These are phyloP conservation scores for Herpetomonas samuelpessoai DNA, from an alignment of 208 protist species.

Conservation along the genomic window DNA sequence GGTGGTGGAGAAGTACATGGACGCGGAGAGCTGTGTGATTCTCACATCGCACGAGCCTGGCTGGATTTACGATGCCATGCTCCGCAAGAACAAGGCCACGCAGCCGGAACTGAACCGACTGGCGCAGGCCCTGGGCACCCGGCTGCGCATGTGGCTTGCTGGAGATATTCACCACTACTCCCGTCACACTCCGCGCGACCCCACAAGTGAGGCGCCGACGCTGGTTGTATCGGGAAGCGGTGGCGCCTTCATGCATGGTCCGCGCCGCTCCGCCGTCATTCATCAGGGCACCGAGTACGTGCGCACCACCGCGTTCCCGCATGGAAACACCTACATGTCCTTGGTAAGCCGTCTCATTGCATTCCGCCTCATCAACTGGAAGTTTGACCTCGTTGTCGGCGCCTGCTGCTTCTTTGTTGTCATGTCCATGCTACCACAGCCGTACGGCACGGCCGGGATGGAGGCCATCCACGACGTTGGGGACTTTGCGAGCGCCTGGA, in stretches of 20 bases:
- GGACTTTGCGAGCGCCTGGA: constrained; percentile 26
- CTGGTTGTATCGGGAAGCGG: constrained; percentile 82
- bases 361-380: constrained; percentile 84
- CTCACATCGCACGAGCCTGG: constrained; percentile 64
- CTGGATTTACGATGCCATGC: constrained; percentile 76
- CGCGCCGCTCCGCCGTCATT: constrained; percentile 50
- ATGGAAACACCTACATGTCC: constrained; percentile 53
- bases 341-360: constrained; percentile 60
- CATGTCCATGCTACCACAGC: constrained; percentile 55
- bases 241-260: constrained; percentile 80
- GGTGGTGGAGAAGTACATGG: constrained; percentile 66
- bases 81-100: constrained; percentile 23
- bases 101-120: constrained; percentile 62
- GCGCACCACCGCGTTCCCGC: constrained; percentile 55
- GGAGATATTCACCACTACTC: constrained; percentile 91
- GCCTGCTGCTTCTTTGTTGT: constrained; percentile 65
- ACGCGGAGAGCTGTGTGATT: constrained; percentile 70
- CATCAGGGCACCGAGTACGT: constrained; percentile 61
- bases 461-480: constrained; percentile 7
- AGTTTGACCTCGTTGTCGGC: constrained; percentile 80
- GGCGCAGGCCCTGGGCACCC: constrained; percentile 52
- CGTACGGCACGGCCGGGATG: constrained; percentile 18
- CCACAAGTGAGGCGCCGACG: constrained; percentile 50
- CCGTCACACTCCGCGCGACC: constrained; percentile 53
- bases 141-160: constrained; percentile 55